phyloP scores from a whole-genome alignment of 371 early-diverging fungal genomes.

The Saksenaea oblongispora region DNA sequence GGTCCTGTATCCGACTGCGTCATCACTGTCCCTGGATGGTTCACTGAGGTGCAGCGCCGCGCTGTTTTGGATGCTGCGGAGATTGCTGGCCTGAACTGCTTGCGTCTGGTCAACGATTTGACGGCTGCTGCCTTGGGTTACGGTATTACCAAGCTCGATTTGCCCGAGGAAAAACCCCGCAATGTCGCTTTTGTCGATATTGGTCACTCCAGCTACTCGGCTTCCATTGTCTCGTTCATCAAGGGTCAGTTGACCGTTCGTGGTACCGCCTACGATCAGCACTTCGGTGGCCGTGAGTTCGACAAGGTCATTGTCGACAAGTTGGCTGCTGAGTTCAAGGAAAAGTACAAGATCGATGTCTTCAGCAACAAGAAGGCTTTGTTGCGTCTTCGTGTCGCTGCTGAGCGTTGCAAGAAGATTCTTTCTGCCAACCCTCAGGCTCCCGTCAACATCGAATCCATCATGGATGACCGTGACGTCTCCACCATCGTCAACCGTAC shows the following conservation, averaged over 20 bases:
- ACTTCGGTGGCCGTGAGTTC: slow-evolving; percentile 96
- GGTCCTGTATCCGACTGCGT: slow-evolving; percentile 91
- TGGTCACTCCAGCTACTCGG: slow-evolving; percentile 91
- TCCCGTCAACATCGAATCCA: slow-evolving; percentile 90
- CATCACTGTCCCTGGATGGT: slow-evolving; percentile 95
- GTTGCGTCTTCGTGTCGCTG: slow-evolving; percentile 88
- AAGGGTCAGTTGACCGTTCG: slow-evolving; percentile 95
- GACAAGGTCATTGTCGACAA: slow-evolving; percentile 88
- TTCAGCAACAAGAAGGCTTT: slow-evolving; percentile 86
- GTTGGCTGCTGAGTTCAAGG: slow-evolving; percentile 84
- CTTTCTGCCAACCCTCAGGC: slow-evolving; percentile 92
- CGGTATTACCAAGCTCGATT: slow-evolving; percentile 96
- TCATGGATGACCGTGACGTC: slow-evolving; percentile 94
- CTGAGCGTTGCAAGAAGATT: slow-evolving; percentile 96
- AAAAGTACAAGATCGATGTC: slow-evolving; percentile 95
- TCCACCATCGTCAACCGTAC: slow-evolving; percentile 76
- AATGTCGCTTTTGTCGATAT: slow-evolving; percentile 94
- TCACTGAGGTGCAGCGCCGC: slow-evolving; percentile 91
- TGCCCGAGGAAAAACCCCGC: slow-evolving; percentile 94
- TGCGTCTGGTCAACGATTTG: slow-evolving; percentile 91
- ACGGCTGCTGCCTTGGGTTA: slow-evolving; percentile 96
- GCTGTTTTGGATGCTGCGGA: slow-evolving; percentile 87
- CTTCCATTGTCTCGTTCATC: slow-evolving; percentile 87
- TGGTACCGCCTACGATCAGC: slow-evolving; percentile 86
- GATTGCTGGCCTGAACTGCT: slow-evolving; percentile 91